Evolutionary conservation across 106 monocot species (phyloP), one percentile per base, ranked within the genome.

Genomic region (Apostasia ramifera): DNA sequence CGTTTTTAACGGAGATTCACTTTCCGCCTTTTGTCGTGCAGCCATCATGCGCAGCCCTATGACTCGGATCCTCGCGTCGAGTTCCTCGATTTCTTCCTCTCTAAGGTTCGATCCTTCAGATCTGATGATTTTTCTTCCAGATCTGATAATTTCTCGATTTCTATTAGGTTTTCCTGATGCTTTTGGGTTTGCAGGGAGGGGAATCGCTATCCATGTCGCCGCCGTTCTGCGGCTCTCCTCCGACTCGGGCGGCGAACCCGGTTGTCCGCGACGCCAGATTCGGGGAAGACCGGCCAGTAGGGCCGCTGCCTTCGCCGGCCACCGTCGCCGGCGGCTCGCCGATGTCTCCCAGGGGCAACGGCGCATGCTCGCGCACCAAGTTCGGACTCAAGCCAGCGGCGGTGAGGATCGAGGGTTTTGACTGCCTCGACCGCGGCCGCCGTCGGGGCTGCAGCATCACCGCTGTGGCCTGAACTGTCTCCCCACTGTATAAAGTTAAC

Each of bases 161-260:
- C 9, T 66, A 52, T 6, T 52, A 52, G 4, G 7, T 52, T 6
- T 6, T 52, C 52, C 52, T 52, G 52, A 6, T 6, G 10, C 10
- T 52, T 4, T 52, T 52, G 4, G 52, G 0, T 8, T 50, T 39
- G 4, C 14, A 67, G 47, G 72, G 70, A 1, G 81, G 55, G 4
- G 69, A 60, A 6, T 42, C 42, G 46, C 56, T 58, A 53, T 51
- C 78, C 10, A 67, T 76, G 12, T 79, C 83, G 6, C 78, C 78
- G 8, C 75, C 83, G 15, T 83, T 70, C 58, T 75, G 78, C 47
- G 79, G 83, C 14, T 83, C 83, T 5, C 83, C 83, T 45, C 83
- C 83, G 6, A 75, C 48, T 56, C 42, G 83, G 47, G 47, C 79
- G 2, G 60, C 74, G 11, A 83, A 83, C 70, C 83, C 83, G n/a